Evolutionary conservation across 2,329 filamentous ascomycete genomes (phyloP).

Genomic region (Diaporthe sp.): DNA sequence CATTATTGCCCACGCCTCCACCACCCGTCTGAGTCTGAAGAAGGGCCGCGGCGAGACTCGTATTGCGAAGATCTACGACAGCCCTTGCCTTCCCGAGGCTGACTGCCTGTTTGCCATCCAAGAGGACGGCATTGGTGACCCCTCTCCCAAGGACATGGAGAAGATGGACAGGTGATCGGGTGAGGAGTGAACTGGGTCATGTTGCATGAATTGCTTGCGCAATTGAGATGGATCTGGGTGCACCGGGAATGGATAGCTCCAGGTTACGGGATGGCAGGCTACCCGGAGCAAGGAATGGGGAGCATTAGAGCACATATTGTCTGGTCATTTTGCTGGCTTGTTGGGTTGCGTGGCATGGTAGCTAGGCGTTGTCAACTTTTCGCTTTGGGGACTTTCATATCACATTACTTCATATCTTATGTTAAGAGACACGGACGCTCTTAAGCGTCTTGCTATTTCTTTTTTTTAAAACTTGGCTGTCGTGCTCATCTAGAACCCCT

Average conservation of each 20-base stretch:
- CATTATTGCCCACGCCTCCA: constrained; percentile 98
- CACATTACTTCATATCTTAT: constrained; percentile 15
- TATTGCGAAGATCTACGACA: constrained; percentile 99
- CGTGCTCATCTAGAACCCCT: not conserved
- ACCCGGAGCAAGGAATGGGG: not conserved
- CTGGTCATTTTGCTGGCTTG: constrained; percentile 21
- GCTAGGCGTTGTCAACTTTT: constrained; percentile 38
- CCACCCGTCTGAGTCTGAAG: constrained; percentile 92
- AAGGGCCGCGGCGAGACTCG: constrained; percentile 96
- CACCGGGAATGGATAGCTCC: not conserved
- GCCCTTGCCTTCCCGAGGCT: constrained; percentile 94
- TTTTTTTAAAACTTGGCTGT: too few relatives aligned
- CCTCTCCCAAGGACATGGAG: constrained; percentile 93
- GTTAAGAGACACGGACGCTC: not conserved
- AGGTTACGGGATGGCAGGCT: not conserved
- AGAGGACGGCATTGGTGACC: constrained; percentile 96
- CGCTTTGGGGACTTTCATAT: constrained; percentile 17
- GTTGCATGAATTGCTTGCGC: constrained; percentile 3
- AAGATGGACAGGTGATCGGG: constrained; percentile 63
- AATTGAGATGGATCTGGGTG: not conserved
- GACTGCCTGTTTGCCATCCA: constrained; percentile 98
- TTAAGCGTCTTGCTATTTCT: not conserved
- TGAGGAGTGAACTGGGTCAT: constrained; percentile 39
- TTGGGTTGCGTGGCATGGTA: constrained; percentile 26
- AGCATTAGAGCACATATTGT: not conserved